A percentile compares a stretch with the other conserved stretches of the same genome.
Evolutionary conservation across 768 basidiomycete species (phyloP).

Genomic region (Tulasnella calospora): DNA sequence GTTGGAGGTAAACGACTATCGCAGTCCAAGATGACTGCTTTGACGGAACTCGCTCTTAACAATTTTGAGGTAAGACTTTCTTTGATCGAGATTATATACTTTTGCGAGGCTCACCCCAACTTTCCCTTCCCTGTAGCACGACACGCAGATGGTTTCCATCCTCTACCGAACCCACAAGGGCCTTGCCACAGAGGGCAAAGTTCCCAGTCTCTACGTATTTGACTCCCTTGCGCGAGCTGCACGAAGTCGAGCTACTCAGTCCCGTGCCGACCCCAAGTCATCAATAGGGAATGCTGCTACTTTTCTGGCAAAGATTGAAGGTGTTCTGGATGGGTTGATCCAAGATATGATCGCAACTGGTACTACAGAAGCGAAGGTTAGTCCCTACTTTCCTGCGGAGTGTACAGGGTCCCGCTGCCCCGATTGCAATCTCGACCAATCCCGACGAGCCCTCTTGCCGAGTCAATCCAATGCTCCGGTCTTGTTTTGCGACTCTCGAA

Average conservation of each 20-base stretch:
- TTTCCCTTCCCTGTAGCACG: slow-evolving; percentile 47
- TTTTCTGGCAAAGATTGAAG: slow-evolving; percentile 85
- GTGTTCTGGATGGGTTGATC: slow-evolving; percentile 82
- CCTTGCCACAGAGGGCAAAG: slow-evolving; percentile 60
- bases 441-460: background rate
- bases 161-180: slow-evolving; percentile 87
- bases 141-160: slow-evolving; percentile 80
- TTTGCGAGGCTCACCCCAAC: background rate
- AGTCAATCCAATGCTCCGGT: background rate
- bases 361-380: slow-evolving; percentile 77
- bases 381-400: slow-evolving; percentile 38
- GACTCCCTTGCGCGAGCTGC: slow-evolving; percentile 89
- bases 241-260: slow-evolving; percentile 58
- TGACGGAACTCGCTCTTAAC: slow-evolving; percentile 73
- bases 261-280: slow-evolving; percentile 37
- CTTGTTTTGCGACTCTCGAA: background rate
- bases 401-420: slow-evolving; percentile 10
- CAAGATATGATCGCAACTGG: slow-evolving; percentile 70
- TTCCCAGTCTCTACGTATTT: slow-evolving; percentile 87
- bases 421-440: slow-evolving; percentile 12
- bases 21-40: slow-evolving; percentile 71
- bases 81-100: background rate
- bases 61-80: slow-evolving; percentile 61
- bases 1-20: slow-evolving; percentile 80
- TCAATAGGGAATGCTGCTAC: slow-evolving; percentile 68